Evolutionary conservation across 805 yeast genomes (phyloP), one percentile per base, ranked within the genome.

Genomic region (Danielia oregonensis): DNA sequence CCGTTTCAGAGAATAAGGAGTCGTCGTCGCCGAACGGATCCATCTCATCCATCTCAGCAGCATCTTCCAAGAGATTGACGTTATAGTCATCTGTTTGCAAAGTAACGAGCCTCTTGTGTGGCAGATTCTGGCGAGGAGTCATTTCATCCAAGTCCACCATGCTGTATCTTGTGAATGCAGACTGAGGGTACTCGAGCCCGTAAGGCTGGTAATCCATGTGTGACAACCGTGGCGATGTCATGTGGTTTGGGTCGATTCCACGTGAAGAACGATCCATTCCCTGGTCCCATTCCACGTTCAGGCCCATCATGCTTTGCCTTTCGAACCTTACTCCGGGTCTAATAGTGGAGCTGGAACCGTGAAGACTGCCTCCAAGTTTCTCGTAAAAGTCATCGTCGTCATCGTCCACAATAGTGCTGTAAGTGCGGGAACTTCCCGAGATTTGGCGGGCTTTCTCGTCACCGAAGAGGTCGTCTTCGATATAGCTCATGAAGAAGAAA

Each of bases 1-100:
- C 70, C 11, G 65, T 59, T 19, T 67, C 71, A 4, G 62, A 56
- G 37, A 65, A 68, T 19, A 68, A 49, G 35, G 69, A 62, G 36
- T 65, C 72, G 40, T 64, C 69, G 40, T 66, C 70, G 19, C 68
- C 70, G 42, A 66, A 67, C 2, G 72, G 72, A 43, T 67, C 72
- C 30, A 58, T 33, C 32, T 53, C 64, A 14, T 52, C 59, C 22
- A 50, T 58, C 4, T 53, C 65, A 28, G 55, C 61, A 11, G 65
- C 63, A 32, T 67, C 72, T 43, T 64, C 61, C 36, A 68, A 44
- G 12, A 65, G 59, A 41, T 68, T 68, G 19, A 63, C 60, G 42
- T 51, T 46, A 41, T 68, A 68, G 41, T 67, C 58, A 29, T 63
- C 39, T 10, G 49, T 30, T 29, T 46, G 46, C 12, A 37, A 28